Conservation (phyloP, 2,329 filamentous ascomycete species). For the Colletotrichum navitas region DNA sequence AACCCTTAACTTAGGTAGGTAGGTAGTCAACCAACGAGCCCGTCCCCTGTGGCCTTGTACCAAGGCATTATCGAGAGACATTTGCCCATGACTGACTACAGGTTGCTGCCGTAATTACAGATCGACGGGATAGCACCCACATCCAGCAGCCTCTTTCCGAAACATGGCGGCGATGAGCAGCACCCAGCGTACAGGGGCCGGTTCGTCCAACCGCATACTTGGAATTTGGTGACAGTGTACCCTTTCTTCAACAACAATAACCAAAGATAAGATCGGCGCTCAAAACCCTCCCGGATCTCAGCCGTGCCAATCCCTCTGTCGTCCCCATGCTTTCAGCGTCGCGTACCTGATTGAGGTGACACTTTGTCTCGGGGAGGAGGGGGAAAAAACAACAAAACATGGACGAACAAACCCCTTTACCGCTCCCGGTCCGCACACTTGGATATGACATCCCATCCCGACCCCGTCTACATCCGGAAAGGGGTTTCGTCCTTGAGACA, state of each 20-base stretch:
- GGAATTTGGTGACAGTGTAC: neutral
- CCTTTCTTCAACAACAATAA: conserved; percentile 26
- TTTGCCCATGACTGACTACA: neutral
- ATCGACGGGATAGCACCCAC: neutral
- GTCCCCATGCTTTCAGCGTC: neutral
- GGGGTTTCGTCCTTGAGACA: conserved; percentile 14
- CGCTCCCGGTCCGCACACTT: conserved; percentile 13
- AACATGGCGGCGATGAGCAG: conserved; percentile 33
- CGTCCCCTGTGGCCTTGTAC: neutral
- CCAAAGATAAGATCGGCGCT: conserved; percentile 33
- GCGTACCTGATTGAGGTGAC: conserved; percentile 32
- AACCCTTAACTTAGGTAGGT: neutral
- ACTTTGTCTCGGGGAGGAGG: conserved; percentile 25
- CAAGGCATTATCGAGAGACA: neutral
- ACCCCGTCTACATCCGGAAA: neutral
- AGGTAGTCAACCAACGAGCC: neutral
- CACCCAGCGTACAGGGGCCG: conserved; percentile 11
- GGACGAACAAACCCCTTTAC: conserved; percentile 16
- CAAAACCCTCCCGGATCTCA: conserved; percentile 20
- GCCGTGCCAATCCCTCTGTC: conserved; percentile 11
- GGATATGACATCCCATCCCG: conserved; percentile 2
- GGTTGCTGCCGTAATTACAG: neutral
- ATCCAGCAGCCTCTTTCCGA: conserved; percentile 7
- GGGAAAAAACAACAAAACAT: conserved; percentile 5
- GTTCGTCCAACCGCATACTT: conserved; percentile 16